A percentile compares a stretch with the other conserved stretches of the same genome.
These are phyloP conservation scores for Phyllostachys edulis DNA, from an alignment of 176 grass and related monocot genomes.

Conservation along the genomic window DNA sequence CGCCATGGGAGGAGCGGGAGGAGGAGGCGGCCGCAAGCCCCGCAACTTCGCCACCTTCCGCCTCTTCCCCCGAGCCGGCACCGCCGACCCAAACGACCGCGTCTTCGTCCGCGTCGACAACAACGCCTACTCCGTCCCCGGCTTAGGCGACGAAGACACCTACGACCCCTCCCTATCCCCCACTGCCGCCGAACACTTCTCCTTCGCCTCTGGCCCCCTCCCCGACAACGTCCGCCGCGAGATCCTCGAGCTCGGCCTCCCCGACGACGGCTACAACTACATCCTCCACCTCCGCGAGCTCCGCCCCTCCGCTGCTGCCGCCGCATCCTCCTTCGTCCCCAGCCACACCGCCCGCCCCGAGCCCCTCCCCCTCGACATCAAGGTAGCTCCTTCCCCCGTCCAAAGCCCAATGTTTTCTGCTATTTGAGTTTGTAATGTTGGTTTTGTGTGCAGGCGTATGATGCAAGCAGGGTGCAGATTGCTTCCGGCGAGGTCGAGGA, in stretches of 20 bases:
- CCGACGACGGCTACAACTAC: conserved; percentile 96
- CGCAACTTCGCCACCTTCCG: conserved; percentile 84
- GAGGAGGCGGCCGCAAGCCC: conserved; percentile 46
- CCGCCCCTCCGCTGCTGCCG: conserved; percentile 53
- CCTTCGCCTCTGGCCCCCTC: background rate
- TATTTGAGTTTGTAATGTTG: background rate
- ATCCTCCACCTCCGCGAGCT: conserved; percentile 87
- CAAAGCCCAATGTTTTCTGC: background rate
- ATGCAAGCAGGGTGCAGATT: conserved; percentile 74
- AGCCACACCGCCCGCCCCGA: conserved; percentile 51
- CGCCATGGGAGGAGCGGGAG: conserved; percentile 37
- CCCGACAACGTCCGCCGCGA: conserved; percentile 60
- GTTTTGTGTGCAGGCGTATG: conserved; percentile 62
- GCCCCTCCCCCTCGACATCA: conserved; percentile 68
- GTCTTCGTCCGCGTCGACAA: conserved; percentile 90
- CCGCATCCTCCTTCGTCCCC: conserved; percentile 56
- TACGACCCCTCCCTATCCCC: conserved; percentile 45
- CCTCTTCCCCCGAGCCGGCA: conserved; percentile 69
- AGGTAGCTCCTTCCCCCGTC: conserved; percentile 42
- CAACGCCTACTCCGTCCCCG: conserved; percentile 66
- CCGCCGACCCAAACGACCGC: conserved; percentile 57
- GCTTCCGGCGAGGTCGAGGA: conserved; percentile 37
- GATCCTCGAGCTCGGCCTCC: conserved; percentile 90
- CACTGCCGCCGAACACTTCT: background rate
- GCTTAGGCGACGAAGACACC: conserved; percentile 50